A percentile compares a stretch with the other conserved stretches of the same genome.
Evolutionary conservation across 352 stramenopile genomes (phyloP).

Genomic region (Globisporangium uncinulatum): DNA sequence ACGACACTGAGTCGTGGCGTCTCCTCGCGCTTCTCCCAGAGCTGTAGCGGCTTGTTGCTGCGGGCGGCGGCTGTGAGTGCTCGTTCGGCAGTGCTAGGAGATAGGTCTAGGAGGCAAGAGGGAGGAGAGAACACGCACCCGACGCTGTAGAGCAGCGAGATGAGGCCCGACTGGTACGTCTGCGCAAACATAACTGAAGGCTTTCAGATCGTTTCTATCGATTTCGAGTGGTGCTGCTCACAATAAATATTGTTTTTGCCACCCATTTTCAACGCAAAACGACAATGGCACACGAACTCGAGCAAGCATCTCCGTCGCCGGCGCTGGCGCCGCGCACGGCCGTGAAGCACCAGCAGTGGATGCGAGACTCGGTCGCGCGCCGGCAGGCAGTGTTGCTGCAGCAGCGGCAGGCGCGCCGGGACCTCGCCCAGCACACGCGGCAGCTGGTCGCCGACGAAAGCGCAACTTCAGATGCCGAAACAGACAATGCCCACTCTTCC

Average conservation of each 20-base stretch:
- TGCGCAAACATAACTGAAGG: slow-evolving; percentile 33
- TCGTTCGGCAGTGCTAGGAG: neutral
- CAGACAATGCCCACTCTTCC: slow-evolving; percentile 8
- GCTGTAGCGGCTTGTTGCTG: slow-evolving; percentile 48
- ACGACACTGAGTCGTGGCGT: slow-evolving; percentile 19
- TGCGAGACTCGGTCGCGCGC: slow-evolving; percentile 45
- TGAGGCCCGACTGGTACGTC: slow-evolving; percentile 40
- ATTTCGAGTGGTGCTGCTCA: neutral
- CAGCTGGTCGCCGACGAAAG: slow-evolving; percentile 39
- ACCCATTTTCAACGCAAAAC: no score
- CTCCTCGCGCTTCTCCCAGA: slow-evolving; percentile 52
- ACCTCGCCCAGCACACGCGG: slow-evolving; percentile 76
- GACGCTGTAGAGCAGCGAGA: slow-evolving; percentile 61
- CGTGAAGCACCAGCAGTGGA: slow-evolving; percentile 68
- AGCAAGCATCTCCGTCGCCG: no score
- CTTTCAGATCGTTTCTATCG: neutral
- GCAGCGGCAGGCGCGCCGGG: slow-evolving; percentile 69
- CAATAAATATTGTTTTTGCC: no score
- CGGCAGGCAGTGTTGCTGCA: slow-evolving; percentile 51
- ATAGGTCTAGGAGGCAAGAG: neutral
- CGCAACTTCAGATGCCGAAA: slow-evolving; percentile 18
- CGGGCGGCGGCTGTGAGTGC: neutral
- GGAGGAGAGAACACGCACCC: slow-evolving; percentile 24
- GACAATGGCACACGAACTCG: no score
- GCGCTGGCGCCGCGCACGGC: slow-evolving; percentile 31